phyloP scores from a whole-genome alignment of 2,329 filamentous ascomycete species.

The Pezicula radicicola region DNA sequence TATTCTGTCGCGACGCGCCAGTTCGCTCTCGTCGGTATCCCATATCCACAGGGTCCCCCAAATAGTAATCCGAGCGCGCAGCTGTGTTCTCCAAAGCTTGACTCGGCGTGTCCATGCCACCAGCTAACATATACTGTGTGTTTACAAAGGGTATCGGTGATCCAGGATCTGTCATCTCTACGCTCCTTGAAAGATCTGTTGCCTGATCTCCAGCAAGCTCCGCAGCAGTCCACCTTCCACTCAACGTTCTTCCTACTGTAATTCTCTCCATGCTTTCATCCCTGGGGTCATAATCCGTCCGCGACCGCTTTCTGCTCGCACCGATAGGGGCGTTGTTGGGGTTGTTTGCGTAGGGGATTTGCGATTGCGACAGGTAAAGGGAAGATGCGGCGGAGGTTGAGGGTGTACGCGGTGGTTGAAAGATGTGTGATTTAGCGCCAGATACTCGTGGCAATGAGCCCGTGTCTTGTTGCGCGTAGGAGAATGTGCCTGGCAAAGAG shows the following conservation, averaged over 20 bases:
- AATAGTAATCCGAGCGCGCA: constrained; percentile 29
- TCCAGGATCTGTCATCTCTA: constrained; percentile 9
- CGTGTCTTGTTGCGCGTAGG: constrained; percentile 11
- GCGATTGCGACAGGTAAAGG: constrained; percentile 24
- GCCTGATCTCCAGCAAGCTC: neutral
- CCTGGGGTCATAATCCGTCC: constrained; percentile 8
- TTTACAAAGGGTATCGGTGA: constrained; percentile 44
- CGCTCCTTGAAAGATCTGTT: neutral
- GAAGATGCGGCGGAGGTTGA: constrained; percentile 31
- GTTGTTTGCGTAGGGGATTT: constrained; percentile 2
- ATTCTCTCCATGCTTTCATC: constrained; percentile 5
- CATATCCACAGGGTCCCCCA: constrained; percentile 31
- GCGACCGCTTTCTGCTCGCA: constrained; percentile 14
- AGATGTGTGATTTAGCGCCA: constrained; percentile 34
- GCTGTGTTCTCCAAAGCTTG: constrained; percentile 23
- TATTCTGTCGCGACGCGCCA: neutral
- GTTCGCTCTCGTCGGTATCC: constrained; percentile 26
- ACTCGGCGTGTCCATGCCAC: constrained; percentile 45
- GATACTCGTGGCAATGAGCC: constrained; percentile 19
- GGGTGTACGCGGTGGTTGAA: constrained; percentile 38
- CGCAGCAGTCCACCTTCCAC: constrained; percentile 1
- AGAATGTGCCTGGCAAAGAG: constrained; percentile 19
- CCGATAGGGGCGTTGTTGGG: neutral
- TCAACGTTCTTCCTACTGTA: constrained; percentile 9
- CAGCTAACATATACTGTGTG: constrained; percentile 46